phyloP scores from a whole-genome alignment of 2,329 filamentous ascomycete genomes.

The Aureobasidium namibiae region DNA sequence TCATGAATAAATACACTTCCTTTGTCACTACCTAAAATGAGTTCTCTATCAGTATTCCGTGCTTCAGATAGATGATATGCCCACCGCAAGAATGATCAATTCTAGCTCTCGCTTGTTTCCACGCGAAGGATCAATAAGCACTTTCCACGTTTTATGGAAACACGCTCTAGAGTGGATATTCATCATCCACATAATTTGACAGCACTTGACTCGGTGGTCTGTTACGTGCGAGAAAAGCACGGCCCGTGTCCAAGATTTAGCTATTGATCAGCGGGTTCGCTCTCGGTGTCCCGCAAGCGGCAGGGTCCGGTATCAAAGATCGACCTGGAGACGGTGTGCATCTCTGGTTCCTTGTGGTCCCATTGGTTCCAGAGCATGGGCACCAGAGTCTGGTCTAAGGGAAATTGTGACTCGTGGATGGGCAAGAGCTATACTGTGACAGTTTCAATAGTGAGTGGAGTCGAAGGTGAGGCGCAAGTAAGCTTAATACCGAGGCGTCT shows the following conservation, averaged over 20 bases:
- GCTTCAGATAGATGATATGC: background rate
- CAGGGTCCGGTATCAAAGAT: background rate
- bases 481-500: background rate
- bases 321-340: background rate
- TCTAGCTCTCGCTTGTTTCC: background rate
- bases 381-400: background rate
- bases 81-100: background rate
- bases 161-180: too few relatives aligned
- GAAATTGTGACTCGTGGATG: background rate
- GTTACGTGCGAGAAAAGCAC: background rate
- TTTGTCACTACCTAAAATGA: background rate
- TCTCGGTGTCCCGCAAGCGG: background rate
- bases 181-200: too few relatives aligned
- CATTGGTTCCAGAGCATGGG: background rate
- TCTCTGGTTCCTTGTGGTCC: too few relatives aligned
- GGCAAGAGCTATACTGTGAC: background rate
- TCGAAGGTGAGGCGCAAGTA: background rate
- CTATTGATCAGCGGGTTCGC: background rate
- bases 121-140: background rate
- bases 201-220: background rate
- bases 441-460: slow-evolving; percentile 7
- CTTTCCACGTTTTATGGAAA: background rate
- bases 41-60: background rate
- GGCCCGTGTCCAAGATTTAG: background rate
- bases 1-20: slow-evolving; percentile 4